A percentile compares a stretch with the other conserved stretches of the same genome.
phyloP scores from a whole-genome alignment of 495 filamentous ascomycete species.

The Annulohypoxylon bovei region DNA sequence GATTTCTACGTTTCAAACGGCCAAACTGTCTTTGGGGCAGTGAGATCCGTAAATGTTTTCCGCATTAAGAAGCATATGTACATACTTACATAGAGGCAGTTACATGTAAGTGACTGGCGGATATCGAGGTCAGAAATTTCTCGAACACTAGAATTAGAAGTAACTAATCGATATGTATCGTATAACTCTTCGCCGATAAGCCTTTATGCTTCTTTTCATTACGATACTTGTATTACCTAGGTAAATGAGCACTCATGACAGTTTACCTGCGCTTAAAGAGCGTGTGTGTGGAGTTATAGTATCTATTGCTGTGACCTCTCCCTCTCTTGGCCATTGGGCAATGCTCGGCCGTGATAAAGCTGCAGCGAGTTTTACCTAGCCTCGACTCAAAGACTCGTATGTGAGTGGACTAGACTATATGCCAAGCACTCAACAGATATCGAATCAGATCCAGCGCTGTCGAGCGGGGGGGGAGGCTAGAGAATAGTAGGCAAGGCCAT shows the following conservation, averaged over 20 bases:
- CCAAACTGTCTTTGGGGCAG: not conserved
- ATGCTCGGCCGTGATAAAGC: slow-evolving; percentile 20
- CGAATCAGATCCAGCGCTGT: slow-evolving; percentile 26
- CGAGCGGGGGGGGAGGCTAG: slow-evolving; percentile 20
- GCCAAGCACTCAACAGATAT: slow-evolving; percentile 29
- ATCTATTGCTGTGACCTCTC: slow-evolving; percentile 11
- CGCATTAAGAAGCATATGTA: slow-evolving; percentile 25
- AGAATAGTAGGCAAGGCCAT: slow-evolving; percentile 14
- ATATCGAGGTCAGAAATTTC: too few species aligned
- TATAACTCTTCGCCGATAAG: too few species aligned
- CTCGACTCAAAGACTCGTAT: not conserved
- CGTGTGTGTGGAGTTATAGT: slow-evolving; percentile 31
- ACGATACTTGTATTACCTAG: not conserved
- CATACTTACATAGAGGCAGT: too few species aligned
- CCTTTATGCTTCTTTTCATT: not conserved
- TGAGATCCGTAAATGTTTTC: slow-evolving; percentile 26
- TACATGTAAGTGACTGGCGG: too few species aligned
- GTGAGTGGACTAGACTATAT: not conserved
- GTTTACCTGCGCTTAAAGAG: not conserved
- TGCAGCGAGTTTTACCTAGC: slow-evolving; percentile 29
- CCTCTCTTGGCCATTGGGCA: not conserved
- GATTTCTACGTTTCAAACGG: slow-evolving; percentile 15
- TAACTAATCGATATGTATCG: not conserved
- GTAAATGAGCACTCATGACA: not conserved
- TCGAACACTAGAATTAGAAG: too few species aligned